Conservation (phyloP, 1,139 yeast genomes). For the Candida sanyaensis region DNA sequence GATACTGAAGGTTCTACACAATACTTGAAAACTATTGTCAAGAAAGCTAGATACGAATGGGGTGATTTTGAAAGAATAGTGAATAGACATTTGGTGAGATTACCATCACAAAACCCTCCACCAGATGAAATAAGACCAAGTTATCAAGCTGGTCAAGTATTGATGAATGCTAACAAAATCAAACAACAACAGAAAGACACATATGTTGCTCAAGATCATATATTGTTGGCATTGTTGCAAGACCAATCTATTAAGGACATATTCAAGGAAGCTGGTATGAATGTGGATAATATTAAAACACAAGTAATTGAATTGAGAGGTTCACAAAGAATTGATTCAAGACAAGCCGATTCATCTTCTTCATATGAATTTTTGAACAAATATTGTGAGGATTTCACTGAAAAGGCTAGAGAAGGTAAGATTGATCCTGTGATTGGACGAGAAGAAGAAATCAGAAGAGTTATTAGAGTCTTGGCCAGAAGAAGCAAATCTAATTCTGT, state of each 20-base stretch:
- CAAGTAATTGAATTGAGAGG: conserved; percentile 90
- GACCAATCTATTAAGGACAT: conserved; percentile 70
- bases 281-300: conserved; percentile 69
- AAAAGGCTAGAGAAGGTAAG: conserved; percentile 89
- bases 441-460: conserved; percentile 95
- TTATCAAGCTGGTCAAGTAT: conserved; percentile 67
- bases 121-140: conserved; percentile 74
- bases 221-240: conserved; percentile 80
- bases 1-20: conserved; percentile 63
- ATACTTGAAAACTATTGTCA: conserved; percentile 81
- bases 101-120: conserved; percentile 88
- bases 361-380: conserved; percentile 82
- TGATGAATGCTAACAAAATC: conserved; percentile 70
- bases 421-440: conserved; percentile 98
- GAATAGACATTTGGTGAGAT: conserved; percentile 76
- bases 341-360: conserved; percentile 89
- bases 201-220: conserved; percentile 92
- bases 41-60: conserved; percentile 90
- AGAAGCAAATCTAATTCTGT: conserved; percentile 97
- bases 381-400: conserved; percentile 92
- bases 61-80: conserved; percentile 74
- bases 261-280: conserved; percentile 74
- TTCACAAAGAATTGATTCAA: conserved; percentile 85
- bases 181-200: conserved; percentile 88
- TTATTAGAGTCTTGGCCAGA: conserved; percentile 91